Percentiles rank a stretch among this genome's conserved stretches.
Conservation (phyloP, 2,329 filamentous ascomycete species). For the Xylariaceae sp. region DNA sequence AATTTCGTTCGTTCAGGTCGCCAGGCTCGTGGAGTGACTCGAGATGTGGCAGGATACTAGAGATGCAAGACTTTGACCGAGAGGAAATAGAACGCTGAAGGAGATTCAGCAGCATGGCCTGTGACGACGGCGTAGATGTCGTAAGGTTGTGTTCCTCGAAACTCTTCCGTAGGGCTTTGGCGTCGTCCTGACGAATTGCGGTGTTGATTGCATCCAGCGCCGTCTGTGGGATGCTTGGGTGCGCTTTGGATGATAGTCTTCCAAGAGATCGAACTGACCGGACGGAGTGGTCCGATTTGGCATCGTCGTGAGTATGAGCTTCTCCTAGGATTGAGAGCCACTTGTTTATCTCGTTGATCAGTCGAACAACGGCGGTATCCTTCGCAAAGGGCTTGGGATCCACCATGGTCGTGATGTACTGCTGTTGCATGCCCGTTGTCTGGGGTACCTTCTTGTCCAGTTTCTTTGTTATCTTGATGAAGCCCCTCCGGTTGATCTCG, state of each 20-base stretch:
- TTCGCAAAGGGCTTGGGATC: conserved; percentile 84
- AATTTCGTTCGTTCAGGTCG: conserved; percentile 91
- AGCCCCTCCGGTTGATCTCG: conserved; percentile 90
- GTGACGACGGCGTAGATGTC: conserved; percentile 48
- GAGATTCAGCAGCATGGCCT: conserved; percentile 70
- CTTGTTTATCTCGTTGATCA: conserved; percentile 68
- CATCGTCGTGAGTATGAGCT: conserved; percentile 69
- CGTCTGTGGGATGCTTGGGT: conserved; percentile 63
- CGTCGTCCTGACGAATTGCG: conserved; percentile 65
- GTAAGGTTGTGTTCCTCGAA: conserved; percentile 54
- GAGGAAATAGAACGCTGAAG: conserved; percentile 71
- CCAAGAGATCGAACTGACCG: conserved; percentile 67
- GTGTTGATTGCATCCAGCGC: conserved; percentile 67
- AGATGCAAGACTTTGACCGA: conserved; percentile 63
- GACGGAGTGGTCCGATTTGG: conserved; percentile 66
- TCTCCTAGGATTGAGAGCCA: conserved; percentile 84
- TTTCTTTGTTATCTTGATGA: conserved; percentile 98
- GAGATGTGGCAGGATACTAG: conserved; percentile 63
- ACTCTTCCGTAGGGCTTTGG: conserved; percentile 47
- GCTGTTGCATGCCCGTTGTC: conserved; percentile 65
- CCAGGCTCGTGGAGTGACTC: conserved; percentile 75
- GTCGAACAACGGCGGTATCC: conserved; percentile 47
- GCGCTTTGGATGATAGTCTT: conserved; percentile 68
- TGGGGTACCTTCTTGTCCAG: conserved; percentile 87
- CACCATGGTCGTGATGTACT: conserved; percentile 86